phyloP scores from a whole-genome alignment of 768 basidiomycete species.

The Termitomyces sp. region DNA sequence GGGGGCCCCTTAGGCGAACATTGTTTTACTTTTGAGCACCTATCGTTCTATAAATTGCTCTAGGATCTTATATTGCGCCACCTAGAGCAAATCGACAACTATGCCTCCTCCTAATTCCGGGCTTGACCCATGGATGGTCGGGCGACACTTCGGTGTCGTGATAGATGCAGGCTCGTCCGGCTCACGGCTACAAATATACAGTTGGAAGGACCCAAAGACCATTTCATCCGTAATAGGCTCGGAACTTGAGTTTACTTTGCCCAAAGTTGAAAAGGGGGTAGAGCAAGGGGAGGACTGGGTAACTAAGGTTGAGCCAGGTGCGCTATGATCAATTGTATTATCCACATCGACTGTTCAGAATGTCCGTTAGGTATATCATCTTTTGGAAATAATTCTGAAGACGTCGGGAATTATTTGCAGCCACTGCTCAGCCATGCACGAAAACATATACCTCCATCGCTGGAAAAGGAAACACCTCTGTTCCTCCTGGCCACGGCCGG shows the following conservation, averaged over 20 bases:
- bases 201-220: slow-evolving; percentile 82
- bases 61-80: background rate
- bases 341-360: background rate
- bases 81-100: background rate
- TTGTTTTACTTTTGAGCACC: background rate
- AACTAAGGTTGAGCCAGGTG: slow-evolving; percentile 90
- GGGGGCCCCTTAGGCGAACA: background rate
- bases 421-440: slow-evolving; percentile 84
- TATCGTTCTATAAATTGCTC: background rate
- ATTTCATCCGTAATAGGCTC: slow-evolving; percentile 45
- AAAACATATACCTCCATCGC: slow-evolving; percentile 78
- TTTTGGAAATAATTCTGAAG: slow-evolving; percentile 63
- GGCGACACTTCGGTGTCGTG: slow-evolving; percentile 86
- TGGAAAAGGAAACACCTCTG: slow-evolving; percentile 80
- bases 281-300: slow-evolving; percentile 80
- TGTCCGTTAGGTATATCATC: slow-evolving; percentile 73
- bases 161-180: slow-evolving; percentile 99
- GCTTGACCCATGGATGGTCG: slow-evolving; percentile 69
- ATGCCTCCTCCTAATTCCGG: slow-evolving; percentile 72
- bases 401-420: slow-evolving; percentile 68
- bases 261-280: slow-evolving; percentile 90
- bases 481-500: slow-evolving; percentile 97
- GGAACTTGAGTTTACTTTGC: slow-evolving; percentile 52
- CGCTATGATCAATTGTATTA: slow-evolving; percentile 19
- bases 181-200: slow-evolving; percentile 93